phyloP scores from a whole-genome alignment of 2,329 filamentous ascomycete genomes.

The Claviceps arundinis region DNA sequence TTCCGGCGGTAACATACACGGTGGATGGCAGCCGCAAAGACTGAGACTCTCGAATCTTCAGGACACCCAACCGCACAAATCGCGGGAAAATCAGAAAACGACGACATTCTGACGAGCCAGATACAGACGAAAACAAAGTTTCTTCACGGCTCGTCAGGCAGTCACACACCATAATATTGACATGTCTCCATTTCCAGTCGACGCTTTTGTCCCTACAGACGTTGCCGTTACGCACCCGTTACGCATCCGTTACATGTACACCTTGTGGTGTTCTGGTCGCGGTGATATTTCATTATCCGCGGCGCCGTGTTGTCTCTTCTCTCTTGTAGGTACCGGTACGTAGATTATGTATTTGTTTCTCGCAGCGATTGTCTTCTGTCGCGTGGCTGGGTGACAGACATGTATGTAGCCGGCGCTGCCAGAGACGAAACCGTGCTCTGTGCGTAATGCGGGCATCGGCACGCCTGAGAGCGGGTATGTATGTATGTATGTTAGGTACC shows the following conservation, averaged over 20 bases:
- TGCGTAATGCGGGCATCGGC: constrained; percentile 1
- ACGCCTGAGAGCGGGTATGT: neutral
- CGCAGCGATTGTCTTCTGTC: too few relatives aligned
- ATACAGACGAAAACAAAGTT: constrained; percentile 4
- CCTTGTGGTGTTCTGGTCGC: too few relatives aligned
- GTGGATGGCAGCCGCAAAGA: too few relatives aligned
- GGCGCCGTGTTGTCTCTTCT: too few relatives aligned
- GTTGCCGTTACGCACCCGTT: too few relatives aligned
- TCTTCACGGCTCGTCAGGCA: constrained; percentile 1
- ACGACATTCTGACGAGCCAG: neutral
- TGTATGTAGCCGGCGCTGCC: neutral
- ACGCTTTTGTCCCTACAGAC: neutral
- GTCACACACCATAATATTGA: neutral
- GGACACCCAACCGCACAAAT: neutral
- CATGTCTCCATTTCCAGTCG: neutral
- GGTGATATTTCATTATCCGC: too few relatives aligned
- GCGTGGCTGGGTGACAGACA: too few relatives aligned
- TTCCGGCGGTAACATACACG: neutral
- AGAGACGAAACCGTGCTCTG: neutral
- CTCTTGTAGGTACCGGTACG: too few relatives aligned
- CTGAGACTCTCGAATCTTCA: too few relatives aligned
- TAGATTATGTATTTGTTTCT: too few relatives aligned
- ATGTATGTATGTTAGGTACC: neutral
- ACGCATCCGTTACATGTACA: too few relatives aligned
- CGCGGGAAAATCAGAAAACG: neutral